phyloP scores from a whole-genome alignment of 345 rosid species.

The Bruguiera parviflora region DNA sequence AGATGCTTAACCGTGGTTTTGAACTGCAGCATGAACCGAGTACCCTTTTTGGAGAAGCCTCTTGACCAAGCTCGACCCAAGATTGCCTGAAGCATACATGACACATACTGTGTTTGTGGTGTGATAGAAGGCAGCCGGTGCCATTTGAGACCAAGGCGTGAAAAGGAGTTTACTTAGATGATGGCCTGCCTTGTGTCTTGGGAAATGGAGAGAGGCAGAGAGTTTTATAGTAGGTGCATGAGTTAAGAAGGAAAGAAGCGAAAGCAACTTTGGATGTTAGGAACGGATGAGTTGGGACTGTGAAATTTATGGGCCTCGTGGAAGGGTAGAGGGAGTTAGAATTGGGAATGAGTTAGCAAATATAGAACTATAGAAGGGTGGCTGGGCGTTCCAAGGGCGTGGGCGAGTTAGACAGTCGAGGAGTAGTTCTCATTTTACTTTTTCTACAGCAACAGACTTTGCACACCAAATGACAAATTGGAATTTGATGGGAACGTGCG shows the following conservation, averaged over 20 bases:
- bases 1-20: conserved; percentile 30
- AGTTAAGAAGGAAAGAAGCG: no score
- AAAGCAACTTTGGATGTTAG: no score
- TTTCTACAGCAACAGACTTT: no score
- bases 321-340: neutral
- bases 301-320: no score
- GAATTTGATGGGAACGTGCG: neutral
- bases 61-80: conserved; percentile 46
- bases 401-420: conserved; percentile 13
- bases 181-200: no score
- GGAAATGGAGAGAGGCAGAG: no score
- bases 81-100: conserved; percentile 56
- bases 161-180: neutral
- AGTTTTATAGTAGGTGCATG: no score
- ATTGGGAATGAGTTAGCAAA: no score
- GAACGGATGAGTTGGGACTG: no score
- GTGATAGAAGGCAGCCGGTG: conserved; percentile 30
- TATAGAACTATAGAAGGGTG: neutral
- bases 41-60: conserved; percentile 49
- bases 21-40: conserved; percentile 58
- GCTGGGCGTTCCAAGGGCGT: conserved; percentile 21
- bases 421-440: conserved; percentile 3
- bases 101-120: conserved; percentile 44
- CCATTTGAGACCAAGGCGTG: conserved; percentile 26
- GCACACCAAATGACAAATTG: neutral